These are phyloP conservation scores for Iodosphaeria phyllophila DNA, from an alignment of 2,329 filamentous ascomycete genomes.

Conservation along the genomic window DNA sequence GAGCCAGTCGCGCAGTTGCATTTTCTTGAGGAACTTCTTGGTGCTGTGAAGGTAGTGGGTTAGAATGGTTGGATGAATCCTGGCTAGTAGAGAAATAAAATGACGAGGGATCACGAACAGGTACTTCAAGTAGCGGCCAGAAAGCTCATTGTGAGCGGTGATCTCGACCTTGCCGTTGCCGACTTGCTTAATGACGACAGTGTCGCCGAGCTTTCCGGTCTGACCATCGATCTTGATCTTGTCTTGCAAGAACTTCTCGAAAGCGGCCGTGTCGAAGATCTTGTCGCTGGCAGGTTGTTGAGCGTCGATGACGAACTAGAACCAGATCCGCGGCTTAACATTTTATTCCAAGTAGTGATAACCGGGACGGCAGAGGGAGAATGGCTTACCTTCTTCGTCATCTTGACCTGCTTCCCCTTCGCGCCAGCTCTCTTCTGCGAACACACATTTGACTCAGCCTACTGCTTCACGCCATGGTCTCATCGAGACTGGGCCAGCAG, in stretches of 20 bases:
- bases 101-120: constrained; percentile 41
- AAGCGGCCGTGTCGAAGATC: constrained; percentile 98
- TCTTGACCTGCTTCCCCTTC: constrained; percentile 50
- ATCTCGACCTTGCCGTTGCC: constrained; percentile 98
- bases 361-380: not conserved
- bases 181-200: constrained; percentile 72
- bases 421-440: constrained; percentile 44
- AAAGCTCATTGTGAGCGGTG: constrained; percentile 93
- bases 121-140: constrained; percentile 99
- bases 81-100: constrained; percentile 5
- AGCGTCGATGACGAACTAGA: constrained; percentile 96
- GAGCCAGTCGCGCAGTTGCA: constrained; percentile 99
- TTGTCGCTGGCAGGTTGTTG: constrained; percentile 96
- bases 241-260: constrained; percentile 99
- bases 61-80: constrained; percentile 5
- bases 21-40: constrained; percentile 99
- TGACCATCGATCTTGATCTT: constrained; percentile 99
- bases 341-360: constrained; percentile 1
- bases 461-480: constrained; percentile 58
- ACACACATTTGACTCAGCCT: constrained; percentile 68
- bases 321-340: constrained; percentile 1
- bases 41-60: constrained; percentile 41
- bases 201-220: constrained; percentile 93
- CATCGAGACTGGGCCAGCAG: constrained; percentile 53
- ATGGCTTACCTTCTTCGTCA: constrained; percentile 61